Evolutionary conservation across 2,329 filamentous ascomycete species (phyloP), one percentile per base, ranked within the genome.

Genomic region (Ophiostoma piceae): DNA sequence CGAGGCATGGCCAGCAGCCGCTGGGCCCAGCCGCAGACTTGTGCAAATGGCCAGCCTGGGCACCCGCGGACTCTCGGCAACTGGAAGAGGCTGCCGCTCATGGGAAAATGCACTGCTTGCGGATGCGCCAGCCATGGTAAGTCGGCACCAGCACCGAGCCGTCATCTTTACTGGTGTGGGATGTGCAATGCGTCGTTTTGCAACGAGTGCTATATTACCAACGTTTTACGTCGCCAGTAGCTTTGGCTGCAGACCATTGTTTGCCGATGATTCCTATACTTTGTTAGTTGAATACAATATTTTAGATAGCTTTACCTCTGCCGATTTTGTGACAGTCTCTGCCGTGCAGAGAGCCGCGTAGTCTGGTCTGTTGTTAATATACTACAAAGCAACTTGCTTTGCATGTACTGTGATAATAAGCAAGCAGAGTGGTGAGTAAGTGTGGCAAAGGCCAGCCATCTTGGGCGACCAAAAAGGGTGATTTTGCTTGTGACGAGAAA

Each of bases 11-110:
- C 70, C 22, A 32, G 65, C 29, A 71, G 67, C 22, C 57, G 70
- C 47, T 71, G 70, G 67, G 67, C 70, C 22, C 12, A 60, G 22
- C 67, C 70, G 22, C 29, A 37, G 32, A 66, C 54, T 16, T 66
- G 65, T 22, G 32, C 60, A 29, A 54, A 67, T 19, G 51, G 54
- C 4, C 43, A 19, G 35, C 19, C 26, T 22, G 32, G 16, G 14
- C 65, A 67, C 19, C 65, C 67, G 29, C 32, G 19, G 19, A 62
- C 29, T 22, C 37, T 29, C n/a, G 8, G 35, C 39, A 66, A 47
- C 12, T 66, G 39, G 65, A 39, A 43, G 26, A 43, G 64, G 47
- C 47, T 68, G 37, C 22, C 62, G 12, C 37, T 22, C 1, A 11
- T 4, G 12, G 65, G 65, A 22, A 66, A 47, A 11, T 66, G 65